phyloP scores from a whole-genome alignment of 257 asterid genomes.

The Nicotiana undulata region DNA sequence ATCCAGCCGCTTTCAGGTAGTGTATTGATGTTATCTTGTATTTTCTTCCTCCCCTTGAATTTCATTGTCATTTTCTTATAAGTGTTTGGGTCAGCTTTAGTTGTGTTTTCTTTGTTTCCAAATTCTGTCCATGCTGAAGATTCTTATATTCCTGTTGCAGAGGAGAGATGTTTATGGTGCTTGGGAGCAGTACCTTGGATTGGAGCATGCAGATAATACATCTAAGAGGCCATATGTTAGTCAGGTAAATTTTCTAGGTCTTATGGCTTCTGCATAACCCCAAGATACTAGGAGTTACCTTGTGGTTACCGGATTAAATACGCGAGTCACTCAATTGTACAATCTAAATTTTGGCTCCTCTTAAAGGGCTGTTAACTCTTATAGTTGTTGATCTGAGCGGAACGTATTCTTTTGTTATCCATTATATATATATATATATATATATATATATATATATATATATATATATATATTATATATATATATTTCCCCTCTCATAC shows the following conservation, averaged over 20 bases:
- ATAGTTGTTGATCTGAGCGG: background rate
- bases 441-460: no score
- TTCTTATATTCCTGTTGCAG: constrained; percentile 28
- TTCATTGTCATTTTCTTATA: background rate
- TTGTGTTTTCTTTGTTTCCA: background rate
- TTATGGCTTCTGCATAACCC: background rate
- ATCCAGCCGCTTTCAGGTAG: constrained; percentile 83
- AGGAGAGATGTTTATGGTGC: constrained; percentile 94
- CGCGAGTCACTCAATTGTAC: background rate
- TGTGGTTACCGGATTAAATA: background rate
- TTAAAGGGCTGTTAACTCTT: background rate
- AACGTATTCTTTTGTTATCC: background rate
- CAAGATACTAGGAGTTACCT: background rate
- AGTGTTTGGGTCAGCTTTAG: background rate
- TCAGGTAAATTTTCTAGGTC: constrained; percentile 42
- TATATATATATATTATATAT: no score
- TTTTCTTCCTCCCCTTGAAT: background rate
- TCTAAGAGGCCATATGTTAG: constrained; percentile 69
- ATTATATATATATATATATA: no score
- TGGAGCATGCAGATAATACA: constrained; percentile 87
- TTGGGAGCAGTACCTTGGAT: constrained; percentile 97
- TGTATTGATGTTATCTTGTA: background rate
- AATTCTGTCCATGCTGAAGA: background rate
- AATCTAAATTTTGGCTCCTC: background rate
- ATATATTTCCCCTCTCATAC: background rate